These are phyloP conservation scores for Trichoderma koningii DNA, from an alignment of 2,329 filamentous ascomycete genomes.

Conservation along the genomic window DNA sequence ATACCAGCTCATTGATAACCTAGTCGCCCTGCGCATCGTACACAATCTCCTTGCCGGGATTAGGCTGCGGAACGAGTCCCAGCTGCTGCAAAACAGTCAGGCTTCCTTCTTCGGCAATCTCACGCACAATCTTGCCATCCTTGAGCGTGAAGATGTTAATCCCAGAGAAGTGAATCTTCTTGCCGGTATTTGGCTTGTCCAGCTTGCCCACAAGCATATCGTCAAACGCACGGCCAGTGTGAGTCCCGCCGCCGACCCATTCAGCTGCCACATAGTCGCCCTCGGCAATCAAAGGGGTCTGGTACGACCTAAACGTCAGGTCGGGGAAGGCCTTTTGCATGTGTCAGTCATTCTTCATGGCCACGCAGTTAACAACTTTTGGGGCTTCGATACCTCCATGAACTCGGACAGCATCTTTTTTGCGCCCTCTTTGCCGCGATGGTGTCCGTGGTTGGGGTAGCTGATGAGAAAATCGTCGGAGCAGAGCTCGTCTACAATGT, in stretches of 20 bases:
- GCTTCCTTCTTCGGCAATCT: slow-evolving; percentile 1
- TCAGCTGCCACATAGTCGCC: slow-evolving; percentile 3
- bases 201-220: neutral
- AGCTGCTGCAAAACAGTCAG: slow-evolving; percentile 9
- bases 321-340: slow-evolving; percentile 2
- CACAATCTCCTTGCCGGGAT: slow-evolving; percentile 5
- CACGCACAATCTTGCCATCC: slow-evolving; percentile 3
- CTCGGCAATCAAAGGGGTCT: slow-evolving; percentile 14
- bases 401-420: slow-evolving; percentile 7
- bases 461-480: slow-evolving; percentile 4
- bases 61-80: neutral
- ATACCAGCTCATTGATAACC: neutral
- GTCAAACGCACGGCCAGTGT: slow-evolving; percentile 13
- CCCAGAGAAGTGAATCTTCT: slow-evolving; percentile 8
- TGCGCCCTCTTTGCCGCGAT: neutral
- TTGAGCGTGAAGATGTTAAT: slow-evolving; percentile 1
- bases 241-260: slow-evolving; percentile 11
- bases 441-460: neutral
- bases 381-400: too few relatives aligned
- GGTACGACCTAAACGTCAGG: neutral
- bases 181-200: neutral
- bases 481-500: slow-evolving; percentile 4
- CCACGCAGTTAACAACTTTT: too few relatives aligned
- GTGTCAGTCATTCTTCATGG: neutral
- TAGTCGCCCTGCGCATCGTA: slow-evolving; percentile 1